phyloP scores from a whole-genome alignment of 176 grass and related monocot species.

The Alloteropsis semialata region DNA sequence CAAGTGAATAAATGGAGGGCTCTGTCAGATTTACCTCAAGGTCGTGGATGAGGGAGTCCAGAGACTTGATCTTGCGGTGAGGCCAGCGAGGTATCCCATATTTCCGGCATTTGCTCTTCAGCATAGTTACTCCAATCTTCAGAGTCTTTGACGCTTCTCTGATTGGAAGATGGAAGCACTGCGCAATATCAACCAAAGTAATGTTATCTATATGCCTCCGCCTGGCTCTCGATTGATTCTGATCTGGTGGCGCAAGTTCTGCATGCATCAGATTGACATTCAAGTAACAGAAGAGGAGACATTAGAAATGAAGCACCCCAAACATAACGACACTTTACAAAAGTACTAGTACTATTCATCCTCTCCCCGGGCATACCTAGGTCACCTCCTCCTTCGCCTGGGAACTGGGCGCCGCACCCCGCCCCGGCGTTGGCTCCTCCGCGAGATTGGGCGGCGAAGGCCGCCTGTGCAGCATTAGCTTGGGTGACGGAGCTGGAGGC shows the following conservation, averaged over 20 bases:
- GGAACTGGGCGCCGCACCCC: no score
- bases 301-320: not conserved
- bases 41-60: slow-evolving; percentile 57
- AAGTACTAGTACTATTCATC: no score
- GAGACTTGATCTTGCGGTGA: slow-evolving; percentile 70
- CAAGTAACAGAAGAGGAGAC: not conserved
- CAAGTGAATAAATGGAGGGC: not conserved
- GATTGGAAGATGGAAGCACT: slow-evolving; percentile 69
- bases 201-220: slow-evolving; percentile 54
- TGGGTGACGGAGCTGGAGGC: no score
- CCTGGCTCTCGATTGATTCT: slow-evolving; percentile 52
- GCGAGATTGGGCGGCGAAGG: no score
- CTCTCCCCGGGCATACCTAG: no score
- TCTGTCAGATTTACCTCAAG: slow-evolving; percentile 37
- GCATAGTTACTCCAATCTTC: slow-evolving; percentile 58
- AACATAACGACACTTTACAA: not conserved
- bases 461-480: no score
- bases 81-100: slow-evolving; percentile 72
- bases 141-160: slow-evolving; percentile 56
- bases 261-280: slow-evolving; percentile 1
- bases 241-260: slow-evolving; percentile 23
- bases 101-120: slow-evolving; percentile 73
- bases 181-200: slow-evolving; percentile 47
- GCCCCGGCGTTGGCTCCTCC: no score
- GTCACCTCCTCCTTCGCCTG: no score